Conservation (phyloP, 768 basidiomycete species). For the Naganishia onofrii region DNA sequence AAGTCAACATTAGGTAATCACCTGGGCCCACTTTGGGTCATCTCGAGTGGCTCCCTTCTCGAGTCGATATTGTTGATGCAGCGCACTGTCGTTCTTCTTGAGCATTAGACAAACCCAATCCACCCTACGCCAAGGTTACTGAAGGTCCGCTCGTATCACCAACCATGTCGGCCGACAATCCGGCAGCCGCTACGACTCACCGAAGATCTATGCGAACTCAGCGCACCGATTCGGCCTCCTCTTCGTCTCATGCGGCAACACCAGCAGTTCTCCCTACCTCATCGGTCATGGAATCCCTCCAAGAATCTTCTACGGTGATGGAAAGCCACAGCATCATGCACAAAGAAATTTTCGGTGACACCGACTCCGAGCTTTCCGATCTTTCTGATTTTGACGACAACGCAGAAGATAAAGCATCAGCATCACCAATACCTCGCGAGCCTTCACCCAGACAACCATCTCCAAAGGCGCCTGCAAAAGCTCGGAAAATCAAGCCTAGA, state of each 20-base stretch:
- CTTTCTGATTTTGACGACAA: background rate
- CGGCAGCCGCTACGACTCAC: background rate
- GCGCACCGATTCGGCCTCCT: background rate
- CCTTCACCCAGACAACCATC: constrained; percentile 48
- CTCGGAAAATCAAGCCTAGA: background rate
- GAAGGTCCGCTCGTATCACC: background rate
- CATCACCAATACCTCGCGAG: background rate
- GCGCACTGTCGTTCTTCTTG: too few relatives aligned
- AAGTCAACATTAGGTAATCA: background rate
- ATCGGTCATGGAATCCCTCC: background rate
- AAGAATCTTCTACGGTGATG: too few relatives aligned
- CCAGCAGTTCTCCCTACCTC: background rate
- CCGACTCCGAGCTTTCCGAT: background rate
- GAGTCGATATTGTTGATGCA: too few relatives aligned
- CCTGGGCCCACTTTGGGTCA: too few relatives aligned
- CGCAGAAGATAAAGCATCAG: background rate
- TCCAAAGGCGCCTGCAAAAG: background rate
- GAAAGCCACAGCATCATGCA: background rate
- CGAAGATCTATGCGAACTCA: background rate
- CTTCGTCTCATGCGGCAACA: background rate
- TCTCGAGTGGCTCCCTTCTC: too few relatives aligned
- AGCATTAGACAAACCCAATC: too few relatives aligned
- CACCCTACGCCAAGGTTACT: too few relatives aligned
- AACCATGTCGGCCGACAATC: background rate
- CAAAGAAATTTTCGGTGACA: background rate